Conservation (phyloP, 2,329 filamentous ascomycete species). For the Elsinoe arachidis region DNA sequence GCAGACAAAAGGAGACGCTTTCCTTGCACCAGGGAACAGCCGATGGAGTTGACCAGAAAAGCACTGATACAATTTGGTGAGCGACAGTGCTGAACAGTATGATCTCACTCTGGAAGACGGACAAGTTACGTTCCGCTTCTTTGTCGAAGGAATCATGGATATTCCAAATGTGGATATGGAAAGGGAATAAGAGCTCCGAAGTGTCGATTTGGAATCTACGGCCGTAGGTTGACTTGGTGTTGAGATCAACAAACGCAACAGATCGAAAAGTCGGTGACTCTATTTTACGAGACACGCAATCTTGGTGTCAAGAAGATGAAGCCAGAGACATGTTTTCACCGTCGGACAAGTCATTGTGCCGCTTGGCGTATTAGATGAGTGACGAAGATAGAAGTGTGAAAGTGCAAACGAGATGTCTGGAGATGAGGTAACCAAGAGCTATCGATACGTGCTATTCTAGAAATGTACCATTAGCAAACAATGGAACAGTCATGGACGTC, state of each 20-base stretch:
- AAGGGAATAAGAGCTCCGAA: background rate
- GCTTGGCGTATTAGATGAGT: background rate
- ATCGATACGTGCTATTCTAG: background rate
- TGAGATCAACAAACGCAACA: background rate
- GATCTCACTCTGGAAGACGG: too few relatives aligned
- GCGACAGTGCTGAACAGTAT: too few relatives aligned
- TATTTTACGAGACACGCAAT: background rate
- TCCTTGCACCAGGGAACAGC: too few relatives aligned
- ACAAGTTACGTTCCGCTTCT: background rate
- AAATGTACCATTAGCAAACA: conserved; percentile 6
- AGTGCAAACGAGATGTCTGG: background rate
- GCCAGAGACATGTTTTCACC: background rate
- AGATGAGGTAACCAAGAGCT: background rate
- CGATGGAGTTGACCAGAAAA: too few relatives aligned
- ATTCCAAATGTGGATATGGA: background rate
- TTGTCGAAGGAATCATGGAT: background rate
- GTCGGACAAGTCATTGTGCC: background rate
- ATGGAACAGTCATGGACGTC: background rate
- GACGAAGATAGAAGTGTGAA: background rate
- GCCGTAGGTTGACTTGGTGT: background rate
- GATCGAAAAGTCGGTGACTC: background rate
- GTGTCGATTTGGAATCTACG: background rate
- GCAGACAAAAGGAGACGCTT: too few relatives aligned
- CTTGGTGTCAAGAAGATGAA: background rate
- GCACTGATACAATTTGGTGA: too few relatives aligned